These are phyloP conservation scores for Amanita molliuscula DNA, from an alignment of 768 basidiomycete species.

Conservation along the genomic window DNA sequence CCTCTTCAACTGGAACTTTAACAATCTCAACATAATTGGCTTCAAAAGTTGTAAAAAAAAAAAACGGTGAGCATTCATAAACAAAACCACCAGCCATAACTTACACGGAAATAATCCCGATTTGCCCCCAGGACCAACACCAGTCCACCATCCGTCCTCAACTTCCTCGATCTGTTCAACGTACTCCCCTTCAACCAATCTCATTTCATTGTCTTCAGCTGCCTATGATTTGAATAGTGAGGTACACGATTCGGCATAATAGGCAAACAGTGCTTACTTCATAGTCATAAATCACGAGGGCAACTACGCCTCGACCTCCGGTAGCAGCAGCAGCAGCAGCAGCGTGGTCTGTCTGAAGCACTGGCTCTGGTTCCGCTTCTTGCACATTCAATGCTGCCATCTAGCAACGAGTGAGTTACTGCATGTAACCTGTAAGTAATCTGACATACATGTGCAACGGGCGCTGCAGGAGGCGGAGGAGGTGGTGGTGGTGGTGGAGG, in stretches of 20 bases:
- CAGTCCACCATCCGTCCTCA: conserved; percentile 91
- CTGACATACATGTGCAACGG: conserved; percentile 23
- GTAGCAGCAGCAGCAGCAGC: not conserved
- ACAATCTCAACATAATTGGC: conserved; percentile 85
- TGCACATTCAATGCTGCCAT: conserved; percentile 23
- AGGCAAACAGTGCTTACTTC: conserved; percentile 30
- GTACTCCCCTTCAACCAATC: conserved; percentile 67
- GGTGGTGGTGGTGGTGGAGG: conserved; percentile 44
- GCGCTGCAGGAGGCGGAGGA: conserved; percentile 23
- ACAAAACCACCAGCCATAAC: conserved; percentile 11
- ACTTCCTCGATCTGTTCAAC: conserved; percentile 77
- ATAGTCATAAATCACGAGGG: conserved; percentile 75
- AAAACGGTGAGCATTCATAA: not conserved
- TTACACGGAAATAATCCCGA: conserved; percentile 79
- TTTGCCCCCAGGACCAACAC: conserved; percentile 60
- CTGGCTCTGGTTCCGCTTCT: conserved; percentile 25
- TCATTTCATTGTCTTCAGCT: conserved; percentile 81
- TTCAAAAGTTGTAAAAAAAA: conserved; percentile 25
- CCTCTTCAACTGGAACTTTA: conserved; percentile 34
- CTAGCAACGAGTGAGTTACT: conserved; percentile 9
- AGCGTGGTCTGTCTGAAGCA: conserved; percentile 14
- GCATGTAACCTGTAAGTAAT: not conserved
- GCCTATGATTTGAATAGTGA: conserved; percentile 30
- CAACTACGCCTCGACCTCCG: conserved; percentile 41
- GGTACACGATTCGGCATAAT: not conserved